phyloP scores from a whole-genome alignment of 2,329 filamentous ascomycete genomes.

The Xylariaceae sp. region DNA sequence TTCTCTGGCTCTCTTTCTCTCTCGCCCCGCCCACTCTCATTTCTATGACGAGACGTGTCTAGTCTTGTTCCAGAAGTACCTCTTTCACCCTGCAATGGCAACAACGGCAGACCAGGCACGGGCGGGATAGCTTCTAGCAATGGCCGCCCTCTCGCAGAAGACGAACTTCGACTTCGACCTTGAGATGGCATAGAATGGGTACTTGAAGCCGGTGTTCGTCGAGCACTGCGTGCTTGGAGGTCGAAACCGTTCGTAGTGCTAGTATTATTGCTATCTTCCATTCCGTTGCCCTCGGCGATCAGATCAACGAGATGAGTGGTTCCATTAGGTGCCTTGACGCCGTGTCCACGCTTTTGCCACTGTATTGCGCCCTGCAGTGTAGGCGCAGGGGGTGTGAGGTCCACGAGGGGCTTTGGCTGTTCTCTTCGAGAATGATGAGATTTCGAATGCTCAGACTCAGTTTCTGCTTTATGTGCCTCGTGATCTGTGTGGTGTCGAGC shows the following conservation, averaged over 20 bases:
- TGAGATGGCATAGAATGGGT: conserved; percentile 13
- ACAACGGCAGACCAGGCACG: conserved; percentile 25
- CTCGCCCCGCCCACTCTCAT: conserved; percentile 6
- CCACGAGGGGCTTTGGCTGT: conserved; percentile 28
- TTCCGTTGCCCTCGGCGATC: conserved; percentile 23
- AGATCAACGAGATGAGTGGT: conserved; percentile 30
- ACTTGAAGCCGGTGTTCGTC: not conserved
- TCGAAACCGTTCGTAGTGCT: conserved; percentile 8
- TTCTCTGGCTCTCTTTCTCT: conserved; percentile 18
- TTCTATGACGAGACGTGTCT: conserved; percentile 5
- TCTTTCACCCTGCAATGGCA: not conserved
- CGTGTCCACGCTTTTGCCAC: conserved; percentile 31
- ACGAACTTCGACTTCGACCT: conserved; percentile 29
- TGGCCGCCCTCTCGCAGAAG: conserved; percentile 18
- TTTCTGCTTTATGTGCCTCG: not conserved
- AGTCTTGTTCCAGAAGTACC: conserved; percentile 1
- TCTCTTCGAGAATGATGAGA: too few relatives aligned
- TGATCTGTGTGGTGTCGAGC: conserved; percentile 12
- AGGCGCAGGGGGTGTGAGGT: conserved; percentile 19
- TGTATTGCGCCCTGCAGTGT: conserved; percentile 29
- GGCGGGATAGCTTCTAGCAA: conserved; percentile 20
- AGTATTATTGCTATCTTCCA: conserved; percentile 7
- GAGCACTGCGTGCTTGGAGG: conserved; percentile 24
- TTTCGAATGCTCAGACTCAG: too few relatives aligned
- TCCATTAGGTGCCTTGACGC: conserved; percentile 32